These are phyloP conservation scores for Bruguiera sexangula DNA, from an alignment of 345 rosid species.

Conservation along the genomic window DNA sequence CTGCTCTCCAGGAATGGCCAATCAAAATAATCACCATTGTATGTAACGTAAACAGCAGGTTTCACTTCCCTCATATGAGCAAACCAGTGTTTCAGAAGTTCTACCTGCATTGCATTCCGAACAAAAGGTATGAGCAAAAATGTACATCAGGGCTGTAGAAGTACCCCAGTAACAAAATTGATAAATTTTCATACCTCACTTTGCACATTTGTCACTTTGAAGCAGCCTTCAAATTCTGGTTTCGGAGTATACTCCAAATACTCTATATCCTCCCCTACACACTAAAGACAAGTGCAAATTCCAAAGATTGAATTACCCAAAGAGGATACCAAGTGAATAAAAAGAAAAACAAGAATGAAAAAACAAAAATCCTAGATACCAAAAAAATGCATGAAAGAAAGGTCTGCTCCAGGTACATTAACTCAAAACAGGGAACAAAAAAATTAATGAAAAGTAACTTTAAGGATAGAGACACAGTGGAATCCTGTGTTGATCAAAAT, in stretches of 20 bases:
- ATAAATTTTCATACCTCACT: slow-evolving; percentile 56
- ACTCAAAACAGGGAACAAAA: too few species aligned
- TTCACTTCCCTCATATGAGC: slow-evolving; percentile 89
- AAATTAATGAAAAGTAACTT: background rate
- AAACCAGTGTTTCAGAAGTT: slow-evolving; percentile 80
- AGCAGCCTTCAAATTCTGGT: slow-evolving; percentile 90
- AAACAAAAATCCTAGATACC: too few species aligned
- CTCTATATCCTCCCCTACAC: slow-evolving; percentile 90
- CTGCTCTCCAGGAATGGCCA: slow-evolving; percentile 97
- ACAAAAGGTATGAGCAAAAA: slow-evolving; percentile 12
- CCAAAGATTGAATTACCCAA: background rate
- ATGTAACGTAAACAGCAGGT: slow-evolving; percentile 94
- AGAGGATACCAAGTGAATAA: background rate
- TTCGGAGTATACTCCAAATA: slow-evolving; percentile 95
- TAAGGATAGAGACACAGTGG: background rate
- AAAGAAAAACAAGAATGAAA: background rate
- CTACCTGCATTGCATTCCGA: slow-evolving; percentile 53
- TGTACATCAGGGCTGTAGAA: slow-evolving; percentile 4
- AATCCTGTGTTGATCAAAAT: background rate
- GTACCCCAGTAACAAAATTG: slow-evolving; percentile 6
- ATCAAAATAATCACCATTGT: slow-evolving; percentile 92
- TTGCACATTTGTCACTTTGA: slow-evolving; percentile 75
- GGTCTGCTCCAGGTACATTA: too few species aligned
- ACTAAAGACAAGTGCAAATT: slow-evolving; percentile 41
- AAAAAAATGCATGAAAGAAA: too few species aligned